Evolutionary conservation across 768 basidiomycete species (phyloP), one percentile per base, ranked within the genome.

Genomic region (Hydnum rufescens): DNA sequence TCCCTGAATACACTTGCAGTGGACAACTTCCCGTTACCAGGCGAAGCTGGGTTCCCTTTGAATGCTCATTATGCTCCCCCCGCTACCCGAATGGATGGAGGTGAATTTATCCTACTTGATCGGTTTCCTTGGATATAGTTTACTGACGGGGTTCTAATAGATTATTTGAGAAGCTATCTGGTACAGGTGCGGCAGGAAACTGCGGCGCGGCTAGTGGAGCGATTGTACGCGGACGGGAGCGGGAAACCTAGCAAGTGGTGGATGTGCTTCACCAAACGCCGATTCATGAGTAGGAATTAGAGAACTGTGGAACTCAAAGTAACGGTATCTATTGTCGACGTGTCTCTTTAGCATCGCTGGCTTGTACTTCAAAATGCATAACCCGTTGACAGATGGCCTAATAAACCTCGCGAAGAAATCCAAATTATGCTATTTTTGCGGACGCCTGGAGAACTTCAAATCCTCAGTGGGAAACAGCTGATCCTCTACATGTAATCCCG

Each of bases 191-290:
- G 95, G 48, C 88, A 95, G 66, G 95, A 99, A 63, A 71, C 92
- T 19, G 84, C 89, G 22, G 72, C 79, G 5, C 77, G 95, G 29
- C 67, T 99, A 49, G 76, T 89, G 13, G 89, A 92, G 61, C 73
- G 78, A 50, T 69, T 99, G 48, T 99, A 99, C 64, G 86, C 80
- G 34, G 88, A 93, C 63, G 90, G 90, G 3, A 82, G 84, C 3
- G 82, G 82, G 54, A 92, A 86, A 64, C 92, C 95, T 3, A 95
- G 84, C 72, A 99, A 99, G 66, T 99, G 95, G 95, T 99, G 95
- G 95, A 93, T 96, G 88, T 84, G 86, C 22, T 99, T 97, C 78
- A 89, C 92, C 67, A 96, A 95, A 75, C 76, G 92, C 63, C 77
- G 86, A 25, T 89, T 89, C 75, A 89, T 89, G 86, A 86, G 87